Evolutionary conservation across 2,329 filamentous ascomycete species (phyloP), one percentile per base, ranked within the genome.

Genomic region (Monosporascus sp.): DNA sequence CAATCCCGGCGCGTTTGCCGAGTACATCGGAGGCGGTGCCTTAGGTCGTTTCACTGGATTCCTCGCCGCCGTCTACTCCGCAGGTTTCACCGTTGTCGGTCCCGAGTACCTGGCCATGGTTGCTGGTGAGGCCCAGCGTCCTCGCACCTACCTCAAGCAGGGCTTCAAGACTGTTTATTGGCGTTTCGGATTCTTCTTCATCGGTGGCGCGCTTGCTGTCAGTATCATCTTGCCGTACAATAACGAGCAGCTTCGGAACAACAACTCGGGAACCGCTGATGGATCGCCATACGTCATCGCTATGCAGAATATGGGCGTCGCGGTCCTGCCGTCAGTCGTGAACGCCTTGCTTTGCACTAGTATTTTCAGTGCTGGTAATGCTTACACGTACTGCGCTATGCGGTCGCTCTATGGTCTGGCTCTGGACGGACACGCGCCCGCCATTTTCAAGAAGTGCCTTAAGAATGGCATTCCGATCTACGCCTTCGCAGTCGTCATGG

Each of bases 131-230:
- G 73, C 81, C 0, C 74, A 82, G 57, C 80, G 81, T 45, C 83
- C 83, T 2, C 77, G 82, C 14, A 68, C 68, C 6, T 76, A 80
- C 37, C 75, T 89, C 62, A 84, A 84, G 3, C 77, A 76, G 50
- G 84, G 84, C 1, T 88, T 79, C 68, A 86, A 85, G 55, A 81
- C 80, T 1, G 81, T 87, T 4, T 85, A 86, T 68, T 85, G 83
- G 67, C 81, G 85, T 31, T 73, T 88, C 49, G 83, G 79, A 1
- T 63, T 79, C 1, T 88, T 89, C 70, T 89, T 88, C 69, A 77
- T 88, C 22, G 76, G 86, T 6, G 82, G 84, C 6, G 81, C 82
- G 4, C 72, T 90, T 2, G 78, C 76, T 50, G 77, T 87, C 20
- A 83, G 83, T 4, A 80, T 87, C 51, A 66, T 86, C 54, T 75